Evolutionary conservation across 345 rosid species (phyloP), one percentile per base, ranked within the genome.

Genomic region (Trapa bicornis): DNA sequence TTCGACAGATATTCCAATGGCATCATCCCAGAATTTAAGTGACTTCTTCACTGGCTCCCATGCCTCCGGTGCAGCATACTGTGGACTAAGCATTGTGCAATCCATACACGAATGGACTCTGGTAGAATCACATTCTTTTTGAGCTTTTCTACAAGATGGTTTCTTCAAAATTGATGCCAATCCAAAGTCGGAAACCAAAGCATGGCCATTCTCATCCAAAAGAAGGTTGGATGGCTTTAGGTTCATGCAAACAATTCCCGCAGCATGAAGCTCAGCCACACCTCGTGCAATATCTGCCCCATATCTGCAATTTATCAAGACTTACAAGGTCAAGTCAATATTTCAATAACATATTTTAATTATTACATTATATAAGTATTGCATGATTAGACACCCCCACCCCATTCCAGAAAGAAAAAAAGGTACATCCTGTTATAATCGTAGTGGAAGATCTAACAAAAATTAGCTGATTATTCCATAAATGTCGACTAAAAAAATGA

Each of bases 1-100:
- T 71, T 91, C 96, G 39, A 80, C 80, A 53, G 95, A 91, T 77
- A 91, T 87, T 68, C 91, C 97, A 39, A 85, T 82, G 65, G 89
- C 91, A 76, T 89, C 99, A 75, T 89, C 97, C 96, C 97, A 91
- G 76, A 94, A 93, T 48, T 88, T 83, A 76, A 88, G 69, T 1
- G 95, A 78, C 79, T 93, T 93, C 81, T 86, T 94, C 60, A 86
- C 92, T 1, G 99, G 99, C 76, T 87, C 99, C 99, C 97, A 94
- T 67, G 89, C 97, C 86, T 91, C 99, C 50, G 99, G 97, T 41
- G 99, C 95, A 65, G 92, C 85, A 76, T 94, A 87, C 66, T 91
- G 91, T 47, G 97, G 97, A 74, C 91, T 87, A 58, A 87, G 89
- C 80, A 87, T 86, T 61, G 84, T 78, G 75, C 96, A 89, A 75